These are phyloP conservation scores for Periglandula ipomoeae DNA, from an alignment of 2,329 filamentous ascomycete species.

Conservation along the genomic window DNA sequence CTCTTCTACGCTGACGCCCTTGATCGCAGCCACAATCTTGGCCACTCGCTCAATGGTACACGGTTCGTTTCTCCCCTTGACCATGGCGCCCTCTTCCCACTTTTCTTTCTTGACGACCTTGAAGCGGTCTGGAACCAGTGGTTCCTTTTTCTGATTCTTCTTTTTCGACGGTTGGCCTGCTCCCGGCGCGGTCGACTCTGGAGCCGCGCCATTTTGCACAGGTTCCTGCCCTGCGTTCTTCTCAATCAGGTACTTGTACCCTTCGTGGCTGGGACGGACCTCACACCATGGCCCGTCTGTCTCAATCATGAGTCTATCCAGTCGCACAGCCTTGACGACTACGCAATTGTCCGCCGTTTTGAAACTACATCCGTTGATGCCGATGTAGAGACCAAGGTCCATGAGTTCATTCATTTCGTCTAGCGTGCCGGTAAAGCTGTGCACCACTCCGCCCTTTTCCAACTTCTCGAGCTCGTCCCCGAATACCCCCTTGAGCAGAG, in stretches of 20 bases:
- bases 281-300: slow-evolving; percentile 98
- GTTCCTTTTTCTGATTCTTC: slow-evolving; percentile 40
- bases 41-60: slow-evolving; percentile 80
- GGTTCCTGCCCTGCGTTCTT: slow-evolving; percentile 22
- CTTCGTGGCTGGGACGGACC: slow-evolving; percentile 80
- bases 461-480: slow-evolving; percentile 53
- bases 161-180: slow-evolving; percentile 21
- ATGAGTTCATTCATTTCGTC: slow-evolving; percentile 79
- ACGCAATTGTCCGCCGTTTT: slow-evolving; percentile 88
- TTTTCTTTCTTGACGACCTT: slow-evolving; percentile 94
- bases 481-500: slow-evolving; percentile 52
- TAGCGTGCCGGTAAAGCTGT: slow-evolving; percentile 84
- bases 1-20: slow-evolving; percentile 68
- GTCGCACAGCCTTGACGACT: slow-evolving; percentile 69
- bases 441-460: slow-evolving; percentile 73
- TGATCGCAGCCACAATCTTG: slow-evolving; percentile 80
- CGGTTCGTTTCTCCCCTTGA: slow-evolving; percentile 93
- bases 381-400: slow-evolving; percentile 74
- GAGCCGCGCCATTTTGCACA: slow-evolving; percentile 15
- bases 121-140: slow-evolving; percentile 61
- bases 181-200: slow-evolving; percentile 10
- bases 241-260: slow-evolving; percentile 57
- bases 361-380: slow-evolving; percentile 94
- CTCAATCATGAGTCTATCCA: slow-evolving; percentile 83
- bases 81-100: slow-evolving; percentile 77